These are phyloP conservation scores for Incumbomyces lentus DNA, from an alignment of 2,329 filamentous ascomycete genomes.

Conservation along the genomic window DNA sequence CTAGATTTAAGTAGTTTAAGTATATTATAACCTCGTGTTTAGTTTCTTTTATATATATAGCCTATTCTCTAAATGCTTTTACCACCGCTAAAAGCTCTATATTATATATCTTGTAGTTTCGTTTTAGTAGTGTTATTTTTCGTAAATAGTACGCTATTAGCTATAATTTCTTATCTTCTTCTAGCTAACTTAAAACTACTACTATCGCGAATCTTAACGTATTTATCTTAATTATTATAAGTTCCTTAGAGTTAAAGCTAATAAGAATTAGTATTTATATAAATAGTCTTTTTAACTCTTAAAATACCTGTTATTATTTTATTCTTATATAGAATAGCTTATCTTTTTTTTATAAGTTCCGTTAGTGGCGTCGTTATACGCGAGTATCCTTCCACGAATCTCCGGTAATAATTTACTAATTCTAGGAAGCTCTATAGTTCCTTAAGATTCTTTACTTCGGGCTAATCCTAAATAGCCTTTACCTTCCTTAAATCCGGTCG, in stretches of 20 bases:
- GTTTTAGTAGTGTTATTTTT: conserved; percentile 11
- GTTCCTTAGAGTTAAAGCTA: conserved; percentile 8
- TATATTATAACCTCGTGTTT: conserved; percentile 11
- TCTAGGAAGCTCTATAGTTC: conserved; percentile 17
- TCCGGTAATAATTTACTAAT: conserved; percentile 18
- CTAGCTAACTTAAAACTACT: conserved; percentile 7
- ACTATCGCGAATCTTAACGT: conserved; percentile 4
- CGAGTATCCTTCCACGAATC: conserved; percentile 18
- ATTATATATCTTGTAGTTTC: conserved; percentile 17
- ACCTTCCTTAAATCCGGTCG: background rate
- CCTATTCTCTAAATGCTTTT: conserved; percentile 11
- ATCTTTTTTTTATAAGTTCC: conserved; percentile 7
- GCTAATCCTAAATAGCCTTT: background rate
- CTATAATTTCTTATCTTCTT: conserved; percentile 5
- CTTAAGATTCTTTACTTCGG: conserved; percentile 2
- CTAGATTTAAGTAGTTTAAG: conserved; percentile 12
- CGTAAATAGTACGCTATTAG: conserved; percentile 12
- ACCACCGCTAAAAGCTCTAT: conserved; percentile 15
- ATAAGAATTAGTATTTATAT: conserved; percentile 2
- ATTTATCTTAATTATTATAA: conserved; percentile 10
- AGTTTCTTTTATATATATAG: conserved; percentile 10
- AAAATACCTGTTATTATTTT: conserved; percentile 2
- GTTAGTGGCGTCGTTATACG: conserved; percentile 3
- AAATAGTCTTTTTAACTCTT: conserved; percentile 6
- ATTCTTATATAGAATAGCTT: background rate